phyloP scores from a whole-genome alignment of 805 yeast species.

The Candida palmyrensis region DNA sequence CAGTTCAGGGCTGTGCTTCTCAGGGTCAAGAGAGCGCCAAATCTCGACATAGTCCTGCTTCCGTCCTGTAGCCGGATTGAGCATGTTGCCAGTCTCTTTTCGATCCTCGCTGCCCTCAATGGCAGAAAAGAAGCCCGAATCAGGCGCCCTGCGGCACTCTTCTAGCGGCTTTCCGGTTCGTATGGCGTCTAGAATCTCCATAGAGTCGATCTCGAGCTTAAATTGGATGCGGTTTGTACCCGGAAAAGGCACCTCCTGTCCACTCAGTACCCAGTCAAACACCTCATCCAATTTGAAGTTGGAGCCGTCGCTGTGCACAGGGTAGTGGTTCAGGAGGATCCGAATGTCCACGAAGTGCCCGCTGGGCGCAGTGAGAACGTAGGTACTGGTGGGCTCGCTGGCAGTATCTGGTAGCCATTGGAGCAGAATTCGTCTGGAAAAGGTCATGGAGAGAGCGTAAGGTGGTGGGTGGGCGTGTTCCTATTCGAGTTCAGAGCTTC shows the following conservation, averaged over 20 bases:
- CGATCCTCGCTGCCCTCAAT: constrained; percentile 35
- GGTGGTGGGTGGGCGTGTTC: too few species aligned
- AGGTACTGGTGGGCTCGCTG: constrained; percentile 41
- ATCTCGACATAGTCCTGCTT: constrained; percentile 45
- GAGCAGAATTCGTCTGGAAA: constrained; percentile 47
- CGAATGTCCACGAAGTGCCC: constrained; percentile 46
- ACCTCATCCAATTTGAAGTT: constrained; percentile 16
- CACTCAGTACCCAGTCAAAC: constrained; percentile 58
- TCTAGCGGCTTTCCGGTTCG: constrained; percentile 25
- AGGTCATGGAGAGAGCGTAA: too few species aligned
- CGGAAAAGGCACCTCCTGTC: constrained; percentile 36
- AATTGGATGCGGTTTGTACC: constrained; percentile 34
- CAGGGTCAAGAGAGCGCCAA: constrained; percentile 48
- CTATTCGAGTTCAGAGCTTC: too few species aligned
- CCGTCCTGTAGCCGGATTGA: constrained; percentile 38
- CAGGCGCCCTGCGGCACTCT: constrained; percentile 27
- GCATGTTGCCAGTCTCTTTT: constrained; percentile 47
- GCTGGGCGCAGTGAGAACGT: constrained; percentile 42
- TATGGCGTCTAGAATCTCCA: constrained; percentile 24
- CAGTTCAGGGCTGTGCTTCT: constrained; percentile 18
- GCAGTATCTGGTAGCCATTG: constrained; percentile 45
- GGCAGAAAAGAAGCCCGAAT: constrained; percentile 41
- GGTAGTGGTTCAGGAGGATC: constrained; percentile 15
- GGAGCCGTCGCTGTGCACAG: constrained; percentile 6
- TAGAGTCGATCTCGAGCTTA: constrained; percentile 39